Evolutionary conservation across 2,329 filamentous ascomycete genomes (phyloP).

Genomic region (Fusarium pseudograminearum): DNA sequence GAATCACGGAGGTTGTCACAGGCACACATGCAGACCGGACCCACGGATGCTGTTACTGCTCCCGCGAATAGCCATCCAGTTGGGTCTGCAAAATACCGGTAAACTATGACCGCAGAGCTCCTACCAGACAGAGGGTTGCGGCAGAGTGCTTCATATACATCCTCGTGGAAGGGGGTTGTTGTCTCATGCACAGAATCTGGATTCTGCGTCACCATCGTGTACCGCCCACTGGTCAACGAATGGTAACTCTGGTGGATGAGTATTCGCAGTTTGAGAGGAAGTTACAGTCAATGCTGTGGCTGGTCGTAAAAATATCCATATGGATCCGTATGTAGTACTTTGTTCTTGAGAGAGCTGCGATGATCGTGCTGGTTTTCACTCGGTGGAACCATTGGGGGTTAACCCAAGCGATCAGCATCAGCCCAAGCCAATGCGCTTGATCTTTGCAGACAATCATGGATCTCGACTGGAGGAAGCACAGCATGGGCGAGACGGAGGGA

Average conservation of each 20-base stretch:
- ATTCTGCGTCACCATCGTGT: constrained; percentile 2
- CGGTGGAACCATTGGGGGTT: constrained; percentile 43
- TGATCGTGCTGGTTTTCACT: constrained; percentile 29
- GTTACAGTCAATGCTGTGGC: constrained; percentile 11
- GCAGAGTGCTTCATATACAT: neutral
- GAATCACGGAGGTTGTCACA: constrained; percentile 1
- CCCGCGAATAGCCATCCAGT: neutral
- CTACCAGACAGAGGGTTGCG: neutral
- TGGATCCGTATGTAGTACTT: constrained; percentile 54
- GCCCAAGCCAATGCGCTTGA: constrained; percentile 35
- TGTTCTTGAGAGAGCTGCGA: constrained; percentile 34
- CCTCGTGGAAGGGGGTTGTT: neutral
- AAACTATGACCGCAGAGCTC: constrained; percentile 14
- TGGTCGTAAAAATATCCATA: constrained; percentile 54
- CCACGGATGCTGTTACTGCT: neutral
- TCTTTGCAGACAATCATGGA: constrained; percentile 21
- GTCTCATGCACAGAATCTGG: neutral
- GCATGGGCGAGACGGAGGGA: constrained; percentile 14
- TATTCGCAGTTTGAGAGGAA: constrained; percentile 26
- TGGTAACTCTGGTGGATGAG: constrained; percentile 5
- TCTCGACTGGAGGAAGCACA: constrained; percentile 23
- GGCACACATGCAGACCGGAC: neutral
- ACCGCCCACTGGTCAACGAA: neutral
- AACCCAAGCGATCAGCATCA: constrained; percentile 37
- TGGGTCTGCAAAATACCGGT: constrained; percentile 1